Conservation (phyloP, 768 basidiomycete species). For the Leucosporidium yakuticum region DNA sequence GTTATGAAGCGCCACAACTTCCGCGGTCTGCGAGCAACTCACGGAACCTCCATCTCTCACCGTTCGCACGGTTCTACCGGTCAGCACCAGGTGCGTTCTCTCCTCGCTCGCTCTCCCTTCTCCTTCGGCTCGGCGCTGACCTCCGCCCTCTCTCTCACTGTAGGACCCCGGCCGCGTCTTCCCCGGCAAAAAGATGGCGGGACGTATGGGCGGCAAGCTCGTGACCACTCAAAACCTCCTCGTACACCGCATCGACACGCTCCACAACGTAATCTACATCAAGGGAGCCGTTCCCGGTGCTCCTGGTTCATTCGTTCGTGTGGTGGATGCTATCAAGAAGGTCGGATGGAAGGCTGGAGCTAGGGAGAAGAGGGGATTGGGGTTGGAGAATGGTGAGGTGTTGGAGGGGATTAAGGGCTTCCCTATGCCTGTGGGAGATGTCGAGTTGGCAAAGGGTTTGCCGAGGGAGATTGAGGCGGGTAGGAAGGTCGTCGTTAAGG, state of each 20-base stretch:
- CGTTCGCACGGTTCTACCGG: conserved; percentile 89
- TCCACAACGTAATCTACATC: conserved; percentile 81
- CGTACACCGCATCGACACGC: conserved; percentile 79
- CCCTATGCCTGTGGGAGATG: conserved; percentile 88
- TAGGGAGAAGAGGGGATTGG: conserved; percentile 65
- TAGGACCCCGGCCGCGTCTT: conserved; percentile 93
- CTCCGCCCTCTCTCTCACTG: conserved; percentile 12
- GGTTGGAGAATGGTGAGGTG: conserved; percentile 44
- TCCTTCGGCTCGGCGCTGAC: not conserved
- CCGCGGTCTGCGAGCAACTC: conserved; percentile 81
- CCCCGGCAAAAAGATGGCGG: conserved; percentile 98
- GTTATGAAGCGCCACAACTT: conserved; percentile 96
- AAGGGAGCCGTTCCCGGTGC: conserved; percentile 85
- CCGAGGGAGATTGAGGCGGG: conserved; percentile 28
- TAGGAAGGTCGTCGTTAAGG: not conserved
- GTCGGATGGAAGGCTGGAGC: conserved; percentile 62
- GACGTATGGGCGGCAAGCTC: conserved; percentile 76
- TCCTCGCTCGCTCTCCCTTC: not conserved
- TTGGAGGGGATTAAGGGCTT: conserved; percentile 76
- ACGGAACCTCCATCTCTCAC: conserved; percentile 93
- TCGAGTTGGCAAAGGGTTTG: conserved; percentile 58
- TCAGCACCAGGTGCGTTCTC: conserved; percentile 71
- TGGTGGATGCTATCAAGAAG: conserved; percentile 86
- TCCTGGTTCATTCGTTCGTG: conserved; percentile 76
- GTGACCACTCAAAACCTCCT: conserved; percentile 80